phyloP scores from a whole-genome alignment of 192 early-diverging fungal genomes.

The Podila epigama region DNA sequence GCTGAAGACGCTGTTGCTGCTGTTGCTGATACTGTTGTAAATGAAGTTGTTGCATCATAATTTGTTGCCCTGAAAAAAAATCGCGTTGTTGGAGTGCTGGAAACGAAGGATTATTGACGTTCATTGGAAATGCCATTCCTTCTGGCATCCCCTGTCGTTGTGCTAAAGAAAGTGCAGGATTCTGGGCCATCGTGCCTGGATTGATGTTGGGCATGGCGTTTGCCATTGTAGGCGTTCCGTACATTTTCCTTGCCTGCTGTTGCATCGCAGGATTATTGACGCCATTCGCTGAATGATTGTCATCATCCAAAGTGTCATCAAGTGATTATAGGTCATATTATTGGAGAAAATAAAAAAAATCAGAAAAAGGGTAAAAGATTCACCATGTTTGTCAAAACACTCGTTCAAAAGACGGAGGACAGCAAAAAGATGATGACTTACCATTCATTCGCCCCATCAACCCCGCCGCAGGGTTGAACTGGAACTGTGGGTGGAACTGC shows the following conservation, averaged over 20 bases:
- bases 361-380: not conserved
- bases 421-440: constrained; percentile 1
- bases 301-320: too few species aligned
- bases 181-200: constrained; percentile 22
- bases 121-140: constrained; percentile 28
- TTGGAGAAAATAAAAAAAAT: too few species aligned
- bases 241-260: constrained; percentile 46
- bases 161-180: constrained; percentile 23
- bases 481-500: constrained; percentile 43
- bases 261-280: constrained; percentile 30
- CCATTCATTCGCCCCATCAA: constrained; percentile 46
- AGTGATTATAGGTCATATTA: too few species aligned
- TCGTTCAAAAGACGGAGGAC: not conserved
- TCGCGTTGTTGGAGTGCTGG: constrained; percentile 30
- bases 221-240: constrained; percentile 41
- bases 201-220: constrained; percentile 43
- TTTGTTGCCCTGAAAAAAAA: constrained; percentile 14
- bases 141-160: constrained; percentile 29
- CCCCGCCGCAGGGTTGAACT: constrained; percentile 29
- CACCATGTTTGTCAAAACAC: not conserved
- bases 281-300: constrained; percentile 37
- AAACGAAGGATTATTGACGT: constrained; percentile 26
- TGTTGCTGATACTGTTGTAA: constrained; percentile 9
- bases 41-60: constrained; percentile 30
- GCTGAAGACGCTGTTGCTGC: constrained; percentile 20